Percentiles rank a stretch among this genome's conserved stretches.
Conservation (phyloP, 495 filamentous ascomycete species). For the Penicillium psychrofluorescens region DNA sequence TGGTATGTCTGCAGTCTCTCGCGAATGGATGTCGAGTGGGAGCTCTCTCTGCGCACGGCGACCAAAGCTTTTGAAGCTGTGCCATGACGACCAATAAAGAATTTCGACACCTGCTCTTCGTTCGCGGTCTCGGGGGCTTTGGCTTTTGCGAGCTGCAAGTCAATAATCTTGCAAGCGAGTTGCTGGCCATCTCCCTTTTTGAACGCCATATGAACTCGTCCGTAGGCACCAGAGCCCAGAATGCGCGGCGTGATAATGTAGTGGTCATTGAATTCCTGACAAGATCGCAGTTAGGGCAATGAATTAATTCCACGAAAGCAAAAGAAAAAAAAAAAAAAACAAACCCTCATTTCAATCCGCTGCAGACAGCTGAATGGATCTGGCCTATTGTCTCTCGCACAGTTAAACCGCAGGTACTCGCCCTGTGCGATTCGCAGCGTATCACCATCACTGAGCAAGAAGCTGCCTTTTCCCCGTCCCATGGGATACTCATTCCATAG, state of each 20-base stretch:
- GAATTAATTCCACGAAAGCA: neutral
- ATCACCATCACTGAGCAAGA: constrained; percentile 51
- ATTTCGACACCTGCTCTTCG: constrained; percentile 1
- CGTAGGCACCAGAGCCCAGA: constrained; percentile 43
- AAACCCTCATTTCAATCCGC: constrained; percentile 21
- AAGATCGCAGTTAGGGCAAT: neutral
- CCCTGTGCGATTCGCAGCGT: constrained; percentile 24
- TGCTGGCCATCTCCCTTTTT: constrained; percentile 28
- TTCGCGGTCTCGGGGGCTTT: neutral
- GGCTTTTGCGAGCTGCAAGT: constrained; percentile 16
- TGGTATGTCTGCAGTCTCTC: constrained; percentile 9
- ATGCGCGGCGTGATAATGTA: constrained; percentile 43
- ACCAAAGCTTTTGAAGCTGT: neutral
- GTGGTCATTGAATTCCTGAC: constrained; percentile 36
- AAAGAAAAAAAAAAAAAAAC: too few relatives aligned
- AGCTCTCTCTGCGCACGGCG: neutral
- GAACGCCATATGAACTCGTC: constrained; percentile 42
- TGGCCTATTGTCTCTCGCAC: neutral
- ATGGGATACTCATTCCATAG: constrained; percentile 43
- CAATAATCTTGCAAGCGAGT: constrained; percentile 48
- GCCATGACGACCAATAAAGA: neutral
- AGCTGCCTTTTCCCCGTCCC: constrained; percentile 28
- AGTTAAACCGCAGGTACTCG: constrained; percentile 16
- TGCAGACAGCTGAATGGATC: constrained; percentile 14
- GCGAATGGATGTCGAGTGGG: neutral